Base-by-base conservation (phyloP, 352 stramenopile species). In the Phytophthora tubulina region DNA sequence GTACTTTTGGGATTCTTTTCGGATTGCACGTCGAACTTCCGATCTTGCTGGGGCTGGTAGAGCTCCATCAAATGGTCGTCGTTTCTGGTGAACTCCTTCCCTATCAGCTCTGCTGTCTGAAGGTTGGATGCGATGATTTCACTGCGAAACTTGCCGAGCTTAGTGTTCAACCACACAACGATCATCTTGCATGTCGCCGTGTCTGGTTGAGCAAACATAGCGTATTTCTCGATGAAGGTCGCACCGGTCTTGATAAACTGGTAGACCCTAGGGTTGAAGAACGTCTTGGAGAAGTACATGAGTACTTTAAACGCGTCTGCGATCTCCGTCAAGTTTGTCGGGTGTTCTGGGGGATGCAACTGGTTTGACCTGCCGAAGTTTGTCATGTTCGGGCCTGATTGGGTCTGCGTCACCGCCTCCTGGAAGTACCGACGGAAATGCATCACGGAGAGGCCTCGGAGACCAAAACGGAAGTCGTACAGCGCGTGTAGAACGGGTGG, bases 21-120 rank as follows among this genome's bases (percentile, higher is more conserved):
- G n/a, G n/a, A n/a, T n/a, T n/a, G n/a, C n/a, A n/a, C n/a, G n/a
- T n/a, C n/a, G n/a, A n/a, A n/a, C n/a, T n/a, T n/a, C n/a, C 46
- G 27, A 0, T 66, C 46, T 11, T 61, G 63, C 3, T 50, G 54
- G 8, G 30, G 1, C 17, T 71, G 54, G 3, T 45, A 45, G 0
- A 66, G 54, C 13, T 71, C 45, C 53, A 60, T 59, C 0, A 71
- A 31, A 13, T 71, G 63, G n/a, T 60, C 45, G n/a, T 71, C 54
- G 10, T 39, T 64, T 13, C 36, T 7, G 1, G 44, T 13, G 13
- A 71, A 65, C 14, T 65, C 41, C 4, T 39, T 7, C 2, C 44
- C 10, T 14, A 70, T 11, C 6, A 17, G 63, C 0, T 8, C 36
- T 1, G 63, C 63, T 0, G 36, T 42, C 31, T 45, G 27, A 4